Conservation (phyloP, 495 filamentous ascomycete genomes). For the Lophium mytilinum region DNA sequence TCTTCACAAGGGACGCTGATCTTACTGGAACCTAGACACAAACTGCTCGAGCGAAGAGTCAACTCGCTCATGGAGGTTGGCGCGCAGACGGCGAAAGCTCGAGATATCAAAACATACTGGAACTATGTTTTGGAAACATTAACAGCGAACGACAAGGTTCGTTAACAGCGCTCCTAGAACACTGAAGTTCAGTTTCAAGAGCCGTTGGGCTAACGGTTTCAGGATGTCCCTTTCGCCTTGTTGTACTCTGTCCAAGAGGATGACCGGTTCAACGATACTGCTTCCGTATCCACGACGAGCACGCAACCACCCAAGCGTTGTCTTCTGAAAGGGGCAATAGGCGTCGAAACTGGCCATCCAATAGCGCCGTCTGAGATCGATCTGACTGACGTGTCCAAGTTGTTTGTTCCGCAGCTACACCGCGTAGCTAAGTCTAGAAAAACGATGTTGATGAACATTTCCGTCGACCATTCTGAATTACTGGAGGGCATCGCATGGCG, state of each 20-base stretch:
- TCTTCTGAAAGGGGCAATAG: slow-evolving; percentile 21
- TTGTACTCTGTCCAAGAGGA: slow-evolving; percentile 24
- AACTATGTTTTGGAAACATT: slow-evolving; percentile 12
- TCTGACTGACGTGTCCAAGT: slow-evolving; percentile 17
- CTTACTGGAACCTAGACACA: background rate
- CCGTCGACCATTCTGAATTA: background rate
- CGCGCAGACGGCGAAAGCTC: slow-evolving; percentile 9
- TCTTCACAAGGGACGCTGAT: background rate
- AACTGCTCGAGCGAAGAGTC: slow-evolving; percentile 4
- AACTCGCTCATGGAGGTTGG: slow-evolving; percentile 13
- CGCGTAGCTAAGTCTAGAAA: slow-evolving; percentile 16
- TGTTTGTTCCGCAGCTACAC: slow-evolving; percentile 18
- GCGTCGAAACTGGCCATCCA: slow-evolving; percentile 16
- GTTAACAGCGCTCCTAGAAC: no score
- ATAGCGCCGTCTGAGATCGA: slow-evolving; percentile 15
- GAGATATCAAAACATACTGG: slow-evolving; percentile 16
- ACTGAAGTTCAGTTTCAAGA: no score
- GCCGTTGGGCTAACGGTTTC: no score
- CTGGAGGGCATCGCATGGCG: slow-evolving; percentile 35
- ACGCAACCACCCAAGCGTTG: slow-evolving; percentile 12
- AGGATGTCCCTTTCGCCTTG: slow-evolving; percentile 17
- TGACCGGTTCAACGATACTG: slow-evolving; percentile 18
- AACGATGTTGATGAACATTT: slow-evolving; percentile 11
- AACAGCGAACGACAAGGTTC: slow-evolving; percentile 9
- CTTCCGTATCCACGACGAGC: slow-evolving; percentile 11